These are phyloP conservation scores for Pisolithus tinctorius DNA, from an alignment of 768 basidiomycete species.

Conservation along the genomic window DNA sequence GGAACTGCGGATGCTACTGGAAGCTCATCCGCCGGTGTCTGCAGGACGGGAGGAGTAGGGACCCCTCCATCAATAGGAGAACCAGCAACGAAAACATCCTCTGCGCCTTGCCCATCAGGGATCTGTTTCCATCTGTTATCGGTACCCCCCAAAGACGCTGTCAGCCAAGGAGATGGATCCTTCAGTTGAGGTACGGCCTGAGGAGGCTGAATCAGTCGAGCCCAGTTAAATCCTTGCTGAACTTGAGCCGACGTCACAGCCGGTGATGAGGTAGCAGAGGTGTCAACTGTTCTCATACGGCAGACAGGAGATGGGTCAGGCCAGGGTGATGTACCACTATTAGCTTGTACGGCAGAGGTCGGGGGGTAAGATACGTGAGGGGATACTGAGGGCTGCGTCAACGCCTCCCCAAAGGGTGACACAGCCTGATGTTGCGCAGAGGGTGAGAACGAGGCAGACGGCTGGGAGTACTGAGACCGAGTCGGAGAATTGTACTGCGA, in stretches of 20 bases:
- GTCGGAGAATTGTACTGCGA: conserved; percentile 12
- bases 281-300: conserved; percentile 9
- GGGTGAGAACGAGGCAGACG: too few species aligned
- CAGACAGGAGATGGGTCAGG: too few species aligned
- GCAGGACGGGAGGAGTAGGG: conserved; percentile 11
- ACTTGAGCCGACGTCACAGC: conserved; percentile 15
- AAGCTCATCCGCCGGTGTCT: too few species aligned
- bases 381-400: conserved; percentile 11
- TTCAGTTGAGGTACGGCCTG: too few species aligned
- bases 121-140: conserved; percentile 42
- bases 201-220: too few species aligned
- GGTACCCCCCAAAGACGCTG: conserved; percentile 12
- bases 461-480: too few species aligned
- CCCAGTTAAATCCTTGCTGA: conserved; percentile 18
- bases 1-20: conserved; percentile 6
- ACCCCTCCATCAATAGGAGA: conserved; percentile 12
- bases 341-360: conserved; percentile 17
- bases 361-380: conserved; percentile 13
- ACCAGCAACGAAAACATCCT: conserved; percentile 11
- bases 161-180: too few species aligned
- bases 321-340: too few species aligned
- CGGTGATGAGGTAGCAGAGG: conserved; percentile 13
- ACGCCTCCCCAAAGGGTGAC: background rate
- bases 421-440: too few species aligned
- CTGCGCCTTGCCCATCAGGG: conserved; percentile 35